These are phyloP conservation scores for Penicillium sp. DNA, from an alignment of 2,329 filamentous ascomycete genomes.

Conservation along the genomic window DNA sequence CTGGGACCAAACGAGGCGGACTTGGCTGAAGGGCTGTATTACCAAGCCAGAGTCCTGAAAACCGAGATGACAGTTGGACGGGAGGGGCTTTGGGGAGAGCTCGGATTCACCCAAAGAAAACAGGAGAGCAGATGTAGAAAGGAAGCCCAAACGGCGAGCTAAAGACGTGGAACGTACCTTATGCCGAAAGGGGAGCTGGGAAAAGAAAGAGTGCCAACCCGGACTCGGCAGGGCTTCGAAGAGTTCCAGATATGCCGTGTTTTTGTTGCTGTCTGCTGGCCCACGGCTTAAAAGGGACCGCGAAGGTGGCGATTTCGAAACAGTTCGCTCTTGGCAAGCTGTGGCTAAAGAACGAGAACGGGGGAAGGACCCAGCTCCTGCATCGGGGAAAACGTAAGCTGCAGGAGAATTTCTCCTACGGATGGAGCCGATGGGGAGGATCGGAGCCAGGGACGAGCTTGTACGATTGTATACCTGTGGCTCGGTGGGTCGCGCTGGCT, in stretches of 20 bases:
- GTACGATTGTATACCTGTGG: conserved; percentile 1
- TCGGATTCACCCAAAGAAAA: neutral
- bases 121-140: neutral
- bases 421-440: conserved; percentile 3
- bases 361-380: neutral
- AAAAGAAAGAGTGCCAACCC: neutral
- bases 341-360: conserved; percentile 9
- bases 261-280: neutral
- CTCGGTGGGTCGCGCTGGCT: neutral
- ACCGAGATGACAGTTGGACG: neutral
- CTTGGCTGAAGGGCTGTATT: neutral
- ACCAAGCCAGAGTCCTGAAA: neutral
- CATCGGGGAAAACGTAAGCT: neutral
- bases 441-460: neutral
- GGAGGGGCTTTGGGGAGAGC: neutral
- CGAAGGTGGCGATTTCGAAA: neutral
- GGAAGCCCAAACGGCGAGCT: neutral
- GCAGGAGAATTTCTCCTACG: neutral
- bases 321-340: conserved; percentile 2
- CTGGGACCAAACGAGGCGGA: neutral
- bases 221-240: neutral
- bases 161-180: neutral
- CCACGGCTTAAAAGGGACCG: neutral
- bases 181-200: neutral
- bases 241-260: neutral